A percentile compares a stretch with the other conserved stretches of the same genome.
Evolutionary conservation across 2,329 filamentous ascomycete species (phyloP).

Genomic region (Tolypocladium album): DNA sequence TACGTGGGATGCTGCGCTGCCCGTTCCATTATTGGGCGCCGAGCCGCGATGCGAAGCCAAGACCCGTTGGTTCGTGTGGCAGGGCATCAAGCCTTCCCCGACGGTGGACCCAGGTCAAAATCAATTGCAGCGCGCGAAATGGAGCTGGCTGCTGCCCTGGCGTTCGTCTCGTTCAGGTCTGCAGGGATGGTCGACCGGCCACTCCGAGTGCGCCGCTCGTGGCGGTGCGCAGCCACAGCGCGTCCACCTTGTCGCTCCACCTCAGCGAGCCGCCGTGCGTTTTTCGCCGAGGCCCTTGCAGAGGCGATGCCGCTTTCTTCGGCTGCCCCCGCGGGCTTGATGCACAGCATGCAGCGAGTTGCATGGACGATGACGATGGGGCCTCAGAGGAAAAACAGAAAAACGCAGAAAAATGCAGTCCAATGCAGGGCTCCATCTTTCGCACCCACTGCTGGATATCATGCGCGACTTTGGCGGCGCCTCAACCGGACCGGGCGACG

Average conservation of each 20-base stretch:
- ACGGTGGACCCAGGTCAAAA: no score
- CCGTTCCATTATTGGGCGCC: background rate
- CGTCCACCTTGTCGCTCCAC: background rate
- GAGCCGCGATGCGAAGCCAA: background rate
- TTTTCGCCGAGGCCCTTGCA: background rate
- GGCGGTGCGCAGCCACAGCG: slow-evolving; percentile 2
- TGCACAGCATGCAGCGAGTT: background rate
- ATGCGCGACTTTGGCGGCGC: background rate
- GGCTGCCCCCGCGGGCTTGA: background rate
- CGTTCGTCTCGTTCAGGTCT: background rate
- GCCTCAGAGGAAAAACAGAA: background rate
- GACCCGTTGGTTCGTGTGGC: no score
- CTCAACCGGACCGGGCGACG: background rate
- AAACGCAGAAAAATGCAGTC: background rate
- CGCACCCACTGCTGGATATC: background rate
- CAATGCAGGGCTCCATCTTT: background rate
- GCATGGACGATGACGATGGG: background rate
- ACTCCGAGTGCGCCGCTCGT: slow-evolving; percentile 1
- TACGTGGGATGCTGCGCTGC: slow-evolving; percentile 3
- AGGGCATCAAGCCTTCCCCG: no score
- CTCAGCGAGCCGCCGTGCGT: background rate
- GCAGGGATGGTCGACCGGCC: slow-evolving; percentile 1
- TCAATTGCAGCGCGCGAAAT: no score
- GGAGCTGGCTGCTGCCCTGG: background rate
- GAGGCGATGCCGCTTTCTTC: background rate